Percentiles rank a stretch among this genome's conserved stretches.
These are phyloP conservation scores for Debaryomyces coudertii DNA, from an alignment of 1,139 yeast genomes.

Conservation along the genomic window DNA sequence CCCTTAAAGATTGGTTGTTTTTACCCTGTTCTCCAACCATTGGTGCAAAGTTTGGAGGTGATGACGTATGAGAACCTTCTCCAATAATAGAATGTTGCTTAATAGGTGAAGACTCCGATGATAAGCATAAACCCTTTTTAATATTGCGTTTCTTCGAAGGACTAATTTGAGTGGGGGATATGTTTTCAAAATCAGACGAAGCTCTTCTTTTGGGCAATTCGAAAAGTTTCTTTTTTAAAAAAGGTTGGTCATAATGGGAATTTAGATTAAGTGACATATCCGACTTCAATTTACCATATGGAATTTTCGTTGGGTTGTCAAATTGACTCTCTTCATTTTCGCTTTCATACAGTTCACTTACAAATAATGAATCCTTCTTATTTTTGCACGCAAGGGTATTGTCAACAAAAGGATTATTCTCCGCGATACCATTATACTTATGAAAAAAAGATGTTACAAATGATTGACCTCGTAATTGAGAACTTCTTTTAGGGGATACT, in stretches of 20 bases:
- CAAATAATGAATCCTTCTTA: neutral
- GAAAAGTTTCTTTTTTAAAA: neutral
- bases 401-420: slow-evolving; percentile 9
- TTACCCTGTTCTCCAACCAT: neutral
- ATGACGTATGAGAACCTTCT: neutral
- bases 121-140: neutral
- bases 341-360: neutral
- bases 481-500: neutral
- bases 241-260: neutral
- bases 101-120: neutral
- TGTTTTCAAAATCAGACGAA: neutral
- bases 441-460: slow-evolving; percentile 9
- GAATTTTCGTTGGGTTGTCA: neutral
- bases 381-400: neutral
- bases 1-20: neutral
- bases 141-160: neutral
- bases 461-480: slow-evolving; percentile 2
- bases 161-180: neutral
- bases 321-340: neutral
- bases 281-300: neutral
- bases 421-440: neutral
- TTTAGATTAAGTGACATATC: neutral
- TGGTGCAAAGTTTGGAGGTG: neutral
- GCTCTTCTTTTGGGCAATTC: neutral
- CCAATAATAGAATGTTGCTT: neutral